phyloP scores from a whole-genome alignment of 495 filamentous ascomycete species.

The Sabuloglossum arenarium region DNA sequence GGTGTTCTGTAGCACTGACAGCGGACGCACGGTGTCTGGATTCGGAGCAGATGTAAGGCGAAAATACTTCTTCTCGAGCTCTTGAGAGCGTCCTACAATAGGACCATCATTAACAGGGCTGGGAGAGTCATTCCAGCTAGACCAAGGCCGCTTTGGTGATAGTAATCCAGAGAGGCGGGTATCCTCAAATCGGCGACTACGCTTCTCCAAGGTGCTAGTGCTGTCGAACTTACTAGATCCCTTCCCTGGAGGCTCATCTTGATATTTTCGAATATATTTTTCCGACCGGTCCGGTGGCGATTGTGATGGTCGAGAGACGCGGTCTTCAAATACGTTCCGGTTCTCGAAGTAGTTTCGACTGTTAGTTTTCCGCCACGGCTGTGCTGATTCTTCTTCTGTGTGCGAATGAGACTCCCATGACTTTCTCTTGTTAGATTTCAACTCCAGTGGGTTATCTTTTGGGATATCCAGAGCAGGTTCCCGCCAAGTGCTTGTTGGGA shows the following conservation, averaged over 20 bases:
- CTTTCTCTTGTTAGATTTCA: conserved; percentile 52
- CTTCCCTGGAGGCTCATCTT: conserved; percentile 19
- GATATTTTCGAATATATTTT: conserved; percentile 15
- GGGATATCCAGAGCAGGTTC: background rate
- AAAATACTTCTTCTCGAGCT: conserved; percentile 86
- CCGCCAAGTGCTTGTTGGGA: background rate
- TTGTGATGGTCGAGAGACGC: conserved; percentile 38
- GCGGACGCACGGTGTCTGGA: conserved; percentile 70
- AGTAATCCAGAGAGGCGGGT: conserved; percentile 8
- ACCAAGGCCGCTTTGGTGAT: conserved; percentile 17
- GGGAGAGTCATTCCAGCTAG: conserved; percentile 26
- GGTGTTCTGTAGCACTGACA: conserved; percentile 57
- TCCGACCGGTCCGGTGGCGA: conserved; percentile 18
- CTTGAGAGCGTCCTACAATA: conserved; percentile 63
- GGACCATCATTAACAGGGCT: conserved; percentile 47
- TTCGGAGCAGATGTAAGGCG: conserved; percentile 79
- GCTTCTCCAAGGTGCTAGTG: conserved; percentile 72
- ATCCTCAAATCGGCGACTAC: conserved; percentile 63
- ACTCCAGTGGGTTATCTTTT: background rate
- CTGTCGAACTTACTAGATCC: conserved; percentile 73
- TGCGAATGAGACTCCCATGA: conserved; percentile 35
- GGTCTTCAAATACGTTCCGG: conserved; percentile 45
- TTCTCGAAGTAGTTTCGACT: conserved; percentile 11
- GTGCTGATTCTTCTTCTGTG: conserved; percentile 16
- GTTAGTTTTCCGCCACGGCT: conserved; percentile 55